These are phyloP conservation scores for Peribolospora baueri DNA, from an alignment of 768 basidiomycete genomes.

Conservation along the genomic window DNA sequence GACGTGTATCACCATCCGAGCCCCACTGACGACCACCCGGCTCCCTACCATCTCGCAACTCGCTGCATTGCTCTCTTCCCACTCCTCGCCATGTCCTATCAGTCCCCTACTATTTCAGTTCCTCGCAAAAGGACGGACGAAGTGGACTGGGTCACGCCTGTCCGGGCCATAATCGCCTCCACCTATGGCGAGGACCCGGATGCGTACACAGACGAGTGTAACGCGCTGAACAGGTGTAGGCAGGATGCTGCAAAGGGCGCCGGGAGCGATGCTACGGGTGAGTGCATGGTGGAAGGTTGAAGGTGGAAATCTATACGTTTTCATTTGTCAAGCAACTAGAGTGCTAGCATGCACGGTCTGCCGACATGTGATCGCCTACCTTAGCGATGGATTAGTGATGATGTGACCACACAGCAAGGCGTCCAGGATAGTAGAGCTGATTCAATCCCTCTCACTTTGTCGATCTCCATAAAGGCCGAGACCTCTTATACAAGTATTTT, in stretches of 20 bases:
- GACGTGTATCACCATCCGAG: no score
- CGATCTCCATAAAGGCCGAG: slow-evolving; percentile 26
- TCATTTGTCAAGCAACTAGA: neutral
- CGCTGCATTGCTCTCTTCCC: no score
- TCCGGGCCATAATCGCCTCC: slow-evolving; percentile 60
- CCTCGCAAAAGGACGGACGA: slow-evolving; percentile 89
- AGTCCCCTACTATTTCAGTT: slow-evolving; percentile 30
- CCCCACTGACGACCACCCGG: no score
- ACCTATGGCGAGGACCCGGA: slow-evolving; percentile 87
- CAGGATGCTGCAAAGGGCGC: slow-evolving; percentile 93
- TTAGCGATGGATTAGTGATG: no score
- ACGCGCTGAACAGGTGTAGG: slow-evolving; percentile 61
- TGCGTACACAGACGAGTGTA: slow-evolving; percentile 59
- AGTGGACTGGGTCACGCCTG: slow-evolving; percentile 82
- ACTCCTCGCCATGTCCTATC: no score
- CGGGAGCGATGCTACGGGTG: slow-evolving; percentile 84
- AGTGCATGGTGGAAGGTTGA: slow-evolving; percentile 9
- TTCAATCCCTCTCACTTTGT: no score
- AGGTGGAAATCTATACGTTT: neutral
- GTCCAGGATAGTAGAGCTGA: no score
- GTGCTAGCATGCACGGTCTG: no score
- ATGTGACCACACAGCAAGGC: no score
- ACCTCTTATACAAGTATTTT: slow-evolving; percentile 96
- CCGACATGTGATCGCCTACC: no score
- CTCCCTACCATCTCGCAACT: no score